Percentiles rank a stretch among this genome's conserved stretches.
Conservation (phyloP, 2,329 filamentous ascomycete species). For the Botrytis elliptica region DNA sequence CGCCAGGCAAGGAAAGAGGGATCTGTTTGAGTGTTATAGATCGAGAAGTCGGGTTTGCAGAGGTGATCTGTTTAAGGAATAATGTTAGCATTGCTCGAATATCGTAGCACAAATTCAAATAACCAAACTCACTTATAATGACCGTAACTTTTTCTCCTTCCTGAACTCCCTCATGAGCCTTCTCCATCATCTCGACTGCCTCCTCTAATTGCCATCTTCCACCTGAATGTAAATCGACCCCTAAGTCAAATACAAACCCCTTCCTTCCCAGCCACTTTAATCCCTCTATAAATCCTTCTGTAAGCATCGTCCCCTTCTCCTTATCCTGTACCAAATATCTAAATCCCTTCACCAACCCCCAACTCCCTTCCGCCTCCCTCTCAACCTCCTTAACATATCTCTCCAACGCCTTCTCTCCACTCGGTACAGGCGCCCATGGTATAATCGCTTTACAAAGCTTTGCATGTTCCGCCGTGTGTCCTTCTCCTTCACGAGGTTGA, state of each 20-base stretch:
- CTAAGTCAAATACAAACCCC: conserved; percentile 75
- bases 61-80: conserved; percentile 65
- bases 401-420: conserved; percentile 58
- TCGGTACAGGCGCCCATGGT: conserved; percentile 81
- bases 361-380: conserved; percentile 59
- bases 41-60: conserved; percentile 77
- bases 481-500: conserved; percentile 54
- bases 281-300: conserved; percentile 61
- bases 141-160: conserved; percentile 53
- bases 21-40: conserved; percentile 51
- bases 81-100: neutral
- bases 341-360: conserved; percentile 72
- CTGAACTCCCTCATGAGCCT: conserved; percentile 59
- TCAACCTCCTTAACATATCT: conserved; percentile 64
- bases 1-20: conserved; percentile 65
- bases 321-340: conserved; percentile 82
- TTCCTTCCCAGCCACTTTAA: conserved; percentile 63
- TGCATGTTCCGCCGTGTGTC: conserved; percentile 52
- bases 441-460: conserved; percentile 67
- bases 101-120: neutral
- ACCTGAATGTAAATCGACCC: conserved; percentile 75
- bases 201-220: conserved; percentile 74
- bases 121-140: conserved; percentile 37
- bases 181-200: conserved; percentile 66
- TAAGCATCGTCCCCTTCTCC: conserved; percentile 62